Evolutionary conservation across 2,329 filamentous ascomycete species (phyloP).

Genomic region (Cladosporium oxysporum): DNA sequence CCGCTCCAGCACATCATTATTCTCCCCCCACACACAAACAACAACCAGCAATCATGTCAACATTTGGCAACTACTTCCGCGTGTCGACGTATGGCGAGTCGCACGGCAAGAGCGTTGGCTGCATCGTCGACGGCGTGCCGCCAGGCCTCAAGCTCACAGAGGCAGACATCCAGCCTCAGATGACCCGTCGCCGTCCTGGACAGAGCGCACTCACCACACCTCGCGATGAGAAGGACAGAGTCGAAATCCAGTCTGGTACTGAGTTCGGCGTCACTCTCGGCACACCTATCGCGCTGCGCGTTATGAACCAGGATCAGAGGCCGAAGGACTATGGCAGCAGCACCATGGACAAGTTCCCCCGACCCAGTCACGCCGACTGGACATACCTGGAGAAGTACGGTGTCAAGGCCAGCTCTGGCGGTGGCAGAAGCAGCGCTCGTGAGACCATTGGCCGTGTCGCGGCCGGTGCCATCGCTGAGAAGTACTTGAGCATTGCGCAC

Average conservation of each 20-base stretch:
- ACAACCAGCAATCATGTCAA: conserved; percentile 64
- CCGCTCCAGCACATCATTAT: neutral
- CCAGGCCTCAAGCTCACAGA: conserved; percentile 81
- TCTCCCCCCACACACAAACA: neutral
- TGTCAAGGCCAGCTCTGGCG: conserved; percentile 85
- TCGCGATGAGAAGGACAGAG: conserved; percentile 85
- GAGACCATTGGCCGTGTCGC: conserved; percentile 93
- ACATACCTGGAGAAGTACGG: conserved; percentile 98
- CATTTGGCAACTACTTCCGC: conserved; percentile 78
- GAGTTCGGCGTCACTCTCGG: conserved; percentile 89
- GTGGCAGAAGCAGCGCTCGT: conserved; percentile 85
- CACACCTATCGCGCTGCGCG: conserved; percentile 83
- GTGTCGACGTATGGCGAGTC: conserved; percentile 87
- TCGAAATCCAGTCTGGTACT: conserved; percentile 89
- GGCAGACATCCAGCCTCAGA: conserved; percentile 85
- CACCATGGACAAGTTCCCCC: conserved; percentile 89
- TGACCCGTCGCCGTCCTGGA: conserved; percentile 85
- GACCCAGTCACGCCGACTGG: conserved; percentile 92
- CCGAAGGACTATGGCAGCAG: conserved; percentile 87
- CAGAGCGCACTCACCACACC: conserved; percentile 90
- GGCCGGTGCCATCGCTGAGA: conserved; percentile 88
- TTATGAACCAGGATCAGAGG: conserved; percentile 89
- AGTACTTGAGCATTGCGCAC: conserved; percentile 79
- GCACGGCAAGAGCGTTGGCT: conserved; percentile 89
- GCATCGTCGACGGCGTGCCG: conserved; percentile 90